Percentiles rank a stretch among this genome's conserved stretches.
phyloP scores from a whole-genome alignment of 1,284 basidiomycete genomes.

The Naganishia liquefaciens region DNA sequence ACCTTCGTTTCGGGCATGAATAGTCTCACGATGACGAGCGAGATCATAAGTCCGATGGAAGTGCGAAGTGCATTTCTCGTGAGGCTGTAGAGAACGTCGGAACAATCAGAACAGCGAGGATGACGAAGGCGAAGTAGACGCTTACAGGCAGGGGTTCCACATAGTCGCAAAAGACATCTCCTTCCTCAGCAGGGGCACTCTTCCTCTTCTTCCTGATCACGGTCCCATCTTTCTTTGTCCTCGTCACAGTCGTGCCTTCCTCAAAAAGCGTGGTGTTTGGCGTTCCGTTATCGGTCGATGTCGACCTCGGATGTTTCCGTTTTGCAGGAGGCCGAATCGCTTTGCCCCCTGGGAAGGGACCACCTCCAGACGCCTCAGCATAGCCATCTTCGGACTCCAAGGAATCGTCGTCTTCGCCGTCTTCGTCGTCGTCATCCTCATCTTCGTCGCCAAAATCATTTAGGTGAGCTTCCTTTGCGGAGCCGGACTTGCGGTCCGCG shows the following conservation, averaged over 20 bases:
- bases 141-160: slow-evolving; percentile 33
- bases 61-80: slow-evolving; percentile 31
- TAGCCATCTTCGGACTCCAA: slow-evolving; percentile 24
- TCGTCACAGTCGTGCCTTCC: slow-evolving; percentile 5
- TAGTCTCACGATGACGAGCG: slow-evolving; percentile 36
- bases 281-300: background rate
- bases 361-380: slow-evolving; percentile 3
- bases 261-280: slow-evolving; percentile 1
- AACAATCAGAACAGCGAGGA: background rate
- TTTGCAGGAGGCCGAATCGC: slow-evolving; percentile 24
- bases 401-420: background rate
- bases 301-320: slow-evolving; percentile 10
- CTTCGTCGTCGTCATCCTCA: slow-evolving; percentile 15
- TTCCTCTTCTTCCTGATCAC: slow-evolving; percentile 30
- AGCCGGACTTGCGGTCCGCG: background rate
- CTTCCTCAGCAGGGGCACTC: slow-evolving; percentile 32
- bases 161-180: slow-evolving; percentile 34
- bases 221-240: slow-evolving; percentile 18
- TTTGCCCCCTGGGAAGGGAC: slow-evolving; percentile 23
- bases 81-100: slow-evolving; percentile 22
- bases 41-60: slow-evolving; percentile 38
- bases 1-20: slow-evolving; percentile 37
- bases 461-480: background rate
- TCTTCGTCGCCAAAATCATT: slow-evolving; percentile 11
- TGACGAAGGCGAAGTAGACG: background rate